Percentiles rank a stretch among this genome's conserved stretches.
Evolutionary conservation across 2,329 filamentous ascomycete species (phyloP).

Genomic region (Phialophora expanda): DNA sequence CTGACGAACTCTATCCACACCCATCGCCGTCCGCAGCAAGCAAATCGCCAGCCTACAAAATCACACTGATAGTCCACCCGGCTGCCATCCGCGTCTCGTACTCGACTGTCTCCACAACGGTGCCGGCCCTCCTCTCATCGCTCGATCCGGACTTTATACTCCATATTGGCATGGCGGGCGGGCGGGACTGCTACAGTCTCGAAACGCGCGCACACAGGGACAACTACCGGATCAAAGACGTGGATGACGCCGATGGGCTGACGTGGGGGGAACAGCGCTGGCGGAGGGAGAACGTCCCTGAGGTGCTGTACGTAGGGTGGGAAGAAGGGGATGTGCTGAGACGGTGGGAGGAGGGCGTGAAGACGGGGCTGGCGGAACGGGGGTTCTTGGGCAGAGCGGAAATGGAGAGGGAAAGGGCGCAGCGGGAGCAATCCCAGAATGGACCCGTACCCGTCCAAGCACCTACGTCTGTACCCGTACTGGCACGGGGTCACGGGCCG

Average conservation of each 20-base stretch:
- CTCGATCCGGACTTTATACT: constrained; percentile 67
- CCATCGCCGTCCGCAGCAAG: constrained; percentile 45
- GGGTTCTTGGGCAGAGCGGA: constrained; percentile 24
- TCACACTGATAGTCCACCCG: constrained; percentile 69
- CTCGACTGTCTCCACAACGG: constrained; percentile 64
- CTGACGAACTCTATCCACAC: constrained; percentile 62
- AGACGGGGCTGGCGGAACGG: constrained; percentile 19
- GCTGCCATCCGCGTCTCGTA: constrained; percentile 74
- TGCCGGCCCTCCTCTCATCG: constrained; percentile 67
- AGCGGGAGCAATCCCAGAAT: not conserved
- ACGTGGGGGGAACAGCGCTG: constrained; percentile 58
- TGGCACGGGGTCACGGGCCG: not conserved
- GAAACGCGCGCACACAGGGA: constrained; percentile 74
- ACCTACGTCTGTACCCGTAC: not conserved
- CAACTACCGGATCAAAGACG: constrained; percentile 72
- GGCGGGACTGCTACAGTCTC: constrained; percentile 68
- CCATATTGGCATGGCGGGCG: constrained; percentile 80
- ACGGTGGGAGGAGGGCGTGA: constrained; percentile 58
- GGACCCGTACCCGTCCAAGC: not conserved
- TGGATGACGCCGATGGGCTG: constrained; percentile 61
- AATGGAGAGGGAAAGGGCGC: not conserved
- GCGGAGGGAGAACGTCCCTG: constrained; percentile 55
- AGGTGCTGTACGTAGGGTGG: constrained; percentile 62
- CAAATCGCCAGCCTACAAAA: constrained; percentile 40
- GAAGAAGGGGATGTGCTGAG: constrained; percentile 62